Base-by-base conservation (phyloP, 1,139 yeast species). In the Protomyces pachydermus region DNA sequence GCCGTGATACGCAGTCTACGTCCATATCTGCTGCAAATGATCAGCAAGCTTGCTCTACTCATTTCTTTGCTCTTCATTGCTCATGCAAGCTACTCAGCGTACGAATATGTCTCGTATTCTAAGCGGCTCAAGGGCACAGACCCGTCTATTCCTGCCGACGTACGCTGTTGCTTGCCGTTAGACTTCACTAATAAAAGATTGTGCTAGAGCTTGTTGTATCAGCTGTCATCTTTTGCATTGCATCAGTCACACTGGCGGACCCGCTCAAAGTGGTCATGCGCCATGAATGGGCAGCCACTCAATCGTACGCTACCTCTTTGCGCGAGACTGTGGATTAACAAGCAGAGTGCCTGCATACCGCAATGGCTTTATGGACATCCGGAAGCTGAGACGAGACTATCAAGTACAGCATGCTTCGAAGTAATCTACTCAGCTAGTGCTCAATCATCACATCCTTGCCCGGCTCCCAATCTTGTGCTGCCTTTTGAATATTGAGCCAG, bases 401-500 rank as follows among this genome's bases (percentile, higher is more conserved):
- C 32, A 39, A 10, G 39, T 58, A 18, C 42, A 58, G 20, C 51
- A 51, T 32, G 42, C 48, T 6, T 10, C 23, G 20, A n/a, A 42
- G 25, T 42, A 42, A 10, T 6, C 32, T 28, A 28, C 32, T 28
- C 32, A 28, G 23, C 52, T 67, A 69, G 53, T 69, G 71, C 4
- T 66, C 58, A 60, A 69, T 57, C 34, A 64, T 52, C 42, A 69
- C 61, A 10, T 67, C 68, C 55, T 67, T 66, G 32, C 71, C 71
- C 1, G 71, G 71, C 54, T 69, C 70, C 71, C 71, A 70, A 61
- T 88, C 91, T 69, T 82, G 83, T 55, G 91, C 81, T 3, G 89
- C 91, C 57, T 81, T 81, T 60, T 83, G 84, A 52, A 91, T 84
- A 72, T 88, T 91, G 57, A 81, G 81, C 96, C 97, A 91, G 73